These are phyloP conservation scores for Moesziomyces parantarcticus DNA, from an alignment of 1,284 basidiomycete genomes.

Conservation along the genomic window DNA sequence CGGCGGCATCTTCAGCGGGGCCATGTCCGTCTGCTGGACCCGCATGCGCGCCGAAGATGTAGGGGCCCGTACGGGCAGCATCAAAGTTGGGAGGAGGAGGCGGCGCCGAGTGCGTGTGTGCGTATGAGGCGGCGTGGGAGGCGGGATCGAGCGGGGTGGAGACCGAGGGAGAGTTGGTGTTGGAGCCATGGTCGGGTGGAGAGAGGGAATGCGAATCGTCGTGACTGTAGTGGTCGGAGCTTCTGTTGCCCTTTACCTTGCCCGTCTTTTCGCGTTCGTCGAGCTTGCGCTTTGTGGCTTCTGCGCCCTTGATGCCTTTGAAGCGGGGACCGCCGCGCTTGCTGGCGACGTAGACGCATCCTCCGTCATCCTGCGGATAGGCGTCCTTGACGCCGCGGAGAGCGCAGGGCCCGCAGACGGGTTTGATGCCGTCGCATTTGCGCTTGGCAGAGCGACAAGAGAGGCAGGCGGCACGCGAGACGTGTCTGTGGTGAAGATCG, in stretches of 20 bases:
- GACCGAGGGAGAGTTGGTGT: constrained; percentile 11
- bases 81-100: constrained; percentile 6
- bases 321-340: constrained; percentile 60
- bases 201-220: constrained; percentile 38
- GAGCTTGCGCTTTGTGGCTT: constrained; percentile 50
- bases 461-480: constrained; percentile 56
- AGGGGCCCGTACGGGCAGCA: constrained; percentile 3
- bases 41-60: constrained; percentile 10
- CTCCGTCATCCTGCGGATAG: constrained; percentile 41
- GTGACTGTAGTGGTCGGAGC: constrained; percentile 13
- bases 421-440: constrained; percentile 56
- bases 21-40: constrained; percentile 8
- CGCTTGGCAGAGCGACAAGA: constrained; percentile 59
- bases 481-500: constrained; percentile 43
- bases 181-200: constrained; percentile 22
- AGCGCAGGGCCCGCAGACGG: constrained; percentile 56
- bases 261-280: constrained; percentile 42
- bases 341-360: constrained; percentile 55
- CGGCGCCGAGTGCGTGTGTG: constrained; percentile 1
- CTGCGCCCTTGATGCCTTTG: constrained; percentile 57
- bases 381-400: constrained; percentile 52
- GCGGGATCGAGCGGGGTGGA: constrained; percentile 20
- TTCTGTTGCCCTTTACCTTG: constrained; percentile 22
- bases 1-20: constrained; percentile 13
- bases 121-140: background rate